phyloP scores from a whole-genome alignment of 768 basidiomycete genomes.

The Macrolepiota fuliginosa region DNA sequence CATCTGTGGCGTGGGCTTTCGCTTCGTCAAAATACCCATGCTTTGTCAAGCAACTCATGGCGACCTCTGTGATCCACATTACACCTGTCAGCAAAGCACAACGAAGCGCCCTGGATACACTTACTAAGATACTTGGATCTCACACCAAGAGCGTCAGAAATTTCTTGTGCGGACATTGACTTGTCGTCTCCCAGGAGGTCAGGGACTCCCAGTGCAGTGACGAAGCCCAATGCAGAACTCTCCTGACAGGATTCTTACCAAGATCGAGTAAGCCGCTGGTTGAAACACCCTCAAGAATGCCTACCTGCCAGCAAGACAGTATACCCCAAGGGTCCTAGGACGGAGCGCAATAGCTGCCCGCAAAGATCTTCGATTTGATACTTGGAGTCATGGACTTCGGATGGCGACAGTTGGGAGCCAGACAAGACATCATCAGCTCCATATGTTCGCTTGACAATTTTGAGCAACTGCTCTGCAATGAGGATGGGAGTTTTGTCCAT shows the following conservation, averaged over 20 bases:
- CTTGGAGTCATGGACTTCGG: not conserved
- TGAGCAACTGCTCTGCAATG: not conserved
- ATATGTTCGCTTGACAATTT: slow-evolving; percentile 1
- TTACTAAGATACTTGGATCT: not conserved
- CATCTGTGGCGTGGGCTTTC: not conserved
- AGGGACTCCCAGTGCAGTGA: not conserved
- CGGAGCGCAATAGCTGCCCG: not conserved
- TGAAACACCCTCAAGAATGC: not conserved
- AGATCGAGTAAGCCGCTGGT: not conserved
- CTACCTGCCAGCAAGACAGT: slow-evolving; percentile 5
- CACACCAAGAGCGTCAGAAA: not conserved
- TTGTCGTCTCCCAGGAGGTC: not conserved
- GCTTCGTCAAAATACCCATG: slow-evolving; percentile 7
- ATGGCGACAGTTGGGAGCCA: not conserved
- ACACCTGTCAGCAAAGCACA: not conserved
- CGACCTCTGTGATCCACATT: not conserved
- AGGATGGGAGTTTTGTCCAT: not conserved
- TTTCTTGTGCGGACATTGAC: not conserved
- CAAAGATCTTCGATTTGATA: slow-evolving; percentile 8
- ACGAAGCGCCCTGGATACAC: not conserved
- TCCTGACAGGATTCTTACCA: slow-evolving; percentile 8
- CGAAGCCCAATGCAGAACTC: not conserved
- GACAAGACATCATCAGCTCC: not conserved
- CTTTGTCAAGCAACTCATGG: not conserved
- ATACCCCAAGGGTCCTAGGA: slow-evolving; percentile 2